A percentile compares a stretch with the other conserved stretches of the same genome.
Conservation (phyloP, 2,329 filamentous ascomycete genomes). For the Hyphodiscus sp. region DNA sequence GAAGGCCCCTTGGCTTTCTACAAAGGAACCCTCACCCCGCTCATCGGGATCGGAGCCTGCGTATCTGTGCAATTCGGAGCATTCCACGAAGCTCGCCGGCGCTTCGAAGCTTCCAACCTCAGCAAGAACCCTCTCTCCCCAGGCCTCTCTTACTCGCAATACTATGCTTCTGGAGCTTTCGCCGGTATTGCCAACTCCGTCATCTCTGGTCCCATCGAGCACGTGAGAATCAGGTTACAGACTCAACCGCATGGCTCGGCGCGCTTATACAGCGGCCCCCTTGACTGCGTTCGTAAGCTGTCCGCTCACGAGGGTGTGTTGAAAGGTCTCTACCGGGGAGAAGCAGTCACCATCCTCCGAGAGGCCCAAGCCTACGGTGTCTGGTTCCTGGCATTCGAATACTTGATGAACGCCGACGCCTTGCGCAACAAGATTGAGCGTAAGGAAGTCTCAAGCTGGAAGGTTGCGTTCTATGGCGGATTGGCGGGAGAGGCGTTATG, state of each 20-base stretch:
- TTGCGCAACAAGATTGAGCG: constrained; percentile 68
- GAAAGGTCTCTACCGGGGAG: constrained; percentile 76
- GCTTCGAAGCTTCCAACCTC: constrained; percentile 70
- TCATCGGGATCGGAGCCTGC: constrained; percentile 94
- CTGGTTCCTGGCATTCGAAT: constrained; percentile 96
- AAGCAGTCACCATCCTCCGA: constrained; percentile 75
- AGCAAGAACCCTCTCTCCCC: constrained; percentile 32
- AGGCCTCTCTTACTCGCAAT: constrained; percentile 72
- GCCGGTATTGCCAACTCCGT: constrained; percentile 86
- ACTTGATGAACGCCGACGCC: constrained; percentile 87
- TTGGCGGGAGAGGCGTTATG: constrained; percentile 90
- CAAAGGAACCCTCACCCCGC: constrained; percentile 92
- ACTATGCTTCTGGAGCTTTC: constrained; percentile 86
- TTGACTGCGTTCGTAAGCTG: constrained; percentile 88
- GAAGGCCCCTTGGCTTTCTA: constrained; percentile 93
- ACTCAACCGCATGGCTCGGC: constrained; percentile 85
- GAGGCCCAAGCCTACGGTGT: constrained; percentile 93
- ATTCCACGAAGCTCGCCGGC: constrained; percentile 86
- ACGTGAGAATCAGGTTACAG: constrained; percentile 91
- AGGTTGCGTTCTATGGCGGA: constrained; percentile 88
- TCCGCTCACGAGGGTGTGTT: constrained; percentile 59
- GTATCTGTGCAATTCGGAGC: constrained; percentile 98
- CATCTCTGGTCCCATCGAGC: constrained; percentile 89
- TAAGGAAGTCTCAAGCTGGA: constrained; percentile 72
- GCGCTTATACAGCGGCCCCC: constrained; percentile 73